Base-by-base conservation (phyloP, 495 filamentous ascomycete species). In the Letharia columbiana region DNA sequence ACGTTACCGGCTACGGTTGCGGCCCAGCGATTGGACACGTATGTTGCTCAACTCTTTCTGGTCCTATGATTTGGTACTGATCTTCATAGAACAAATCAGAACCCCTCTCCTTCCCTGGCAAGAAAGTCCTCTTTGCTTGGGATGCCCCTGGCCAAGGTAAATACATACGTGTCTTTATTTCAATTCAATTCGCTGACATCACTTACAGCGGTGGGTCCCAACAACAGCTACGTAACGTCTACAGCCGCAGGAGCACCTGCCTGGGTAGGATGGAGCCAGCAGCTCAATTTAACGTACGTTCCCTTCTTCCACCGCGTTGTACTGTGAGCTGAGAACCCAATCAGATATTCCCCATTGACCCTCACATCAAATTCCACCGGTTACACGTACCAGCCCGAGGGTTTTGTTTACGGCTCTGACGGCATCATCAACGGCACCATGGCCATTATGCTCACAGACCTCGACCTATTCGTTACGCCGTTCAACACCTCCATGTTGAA, bases 221-320 rank as follows among this genome's bases (percentile, higher is more conserved):
- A 96, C 72, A 88, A 88, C 72, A 87, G 81, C 70, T 96, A 96
- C 71, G 70, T 91, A 28, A 96, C 92, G 0, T 76, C 81, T 9
- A 82, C 80, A 2, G 68, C 68, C 17, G 89, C 87, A 7, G 82
- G 83, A 1, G 67, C 71, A 4, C 87, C 90, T 0, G 73, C 74
- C 50, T 96, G 81, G 49, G 92, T 92, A 3, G 83, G 82, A 1
- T 96, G 90, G 91, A 83, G 89, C 12, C 80, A 77, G n/a, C 91
- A 95, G 82, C 77, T 95, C 42, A 96, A 96, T 68, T 79, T 91
- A 35, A 96, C 91, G 0, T 95, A 95, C 74, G 23, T 33, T 18
- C n/a, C 18, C 3, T 18, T 17, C 23, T 4, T 4, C 45, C 17
- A 10, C 40, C 9, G 20, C 20, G 8, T 33, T 6, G 1, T 52